phyloP scores from a whole-genome alignment of 257 asterid species.

The Striga asiatica region DNA sequence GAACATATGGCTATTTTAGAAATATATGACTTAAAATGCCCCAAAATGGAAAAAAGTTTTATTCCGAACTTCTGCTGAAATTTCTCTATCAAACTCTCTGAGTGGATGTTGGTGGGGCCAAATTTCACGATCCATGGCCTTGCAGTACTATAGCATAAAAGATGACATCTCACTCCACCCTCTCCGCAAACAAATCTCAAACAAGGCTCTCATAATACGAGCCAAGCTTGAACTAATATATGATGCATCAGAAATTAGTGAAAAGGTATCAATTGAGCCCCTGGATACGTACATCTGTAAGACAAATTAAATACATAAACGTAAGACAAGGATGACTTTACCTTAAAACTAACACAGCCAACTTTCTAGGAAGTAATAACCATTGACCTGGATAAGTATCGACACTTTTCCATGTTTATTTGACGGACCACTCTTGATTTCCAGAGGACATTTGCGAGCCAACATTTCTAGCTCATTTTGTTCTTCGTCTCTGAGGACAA shows the following conservation, averaged over 20 bases:
- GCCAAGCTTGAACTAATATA: constrained; percentile 94
- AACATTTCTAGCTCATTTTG: constrained; percentile 81
- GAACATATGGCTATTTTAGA: neutral
- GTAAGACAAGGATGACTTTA: constrained; percentile 13
- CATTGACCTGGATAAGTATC: constrained; percentile 78
- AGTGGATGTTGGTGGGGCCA: constrained; percentile 99
- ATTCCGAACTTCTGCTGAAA: constrained; percentile 57
- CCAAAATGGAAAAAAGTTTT: constrained; percentile 7
- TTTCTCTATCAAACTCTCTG: constrained; percentile 83
- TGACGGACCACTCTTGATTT: constrained; percentile 93
- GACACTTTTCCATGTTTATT: constrained; percentile 90
- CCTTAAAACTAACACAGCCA: constrained; percentile 12
- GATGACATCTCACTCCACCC: constrained; percentile 98
- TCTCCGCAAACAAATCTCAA: constrained; percentile 87
- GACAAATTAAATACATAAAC: constrained; percentile 18
- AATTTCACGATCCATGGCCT: constrained; percentile 93
- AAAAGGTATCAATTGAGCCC: constrained; percentile 71
- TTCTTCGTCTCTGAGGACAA: constrained; percentile 89
- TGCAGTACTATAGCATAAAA: constrained; percentile 78
- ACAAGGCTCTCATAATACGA: constrained; percentile 90
- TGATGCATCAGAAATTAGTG: constrained; percentile 86
- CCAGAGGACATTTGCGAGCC: constrained; percentile 74
- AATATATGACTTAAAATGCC: constrained; percentile 1
- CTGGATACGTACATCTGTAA: constrained; percentile 84
- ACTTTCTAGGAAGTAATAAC: constrained; percentile 13